Evolutionary conservation across 116 monocot species (phyloP).

Genomic region (Iris pallida): DNA sequence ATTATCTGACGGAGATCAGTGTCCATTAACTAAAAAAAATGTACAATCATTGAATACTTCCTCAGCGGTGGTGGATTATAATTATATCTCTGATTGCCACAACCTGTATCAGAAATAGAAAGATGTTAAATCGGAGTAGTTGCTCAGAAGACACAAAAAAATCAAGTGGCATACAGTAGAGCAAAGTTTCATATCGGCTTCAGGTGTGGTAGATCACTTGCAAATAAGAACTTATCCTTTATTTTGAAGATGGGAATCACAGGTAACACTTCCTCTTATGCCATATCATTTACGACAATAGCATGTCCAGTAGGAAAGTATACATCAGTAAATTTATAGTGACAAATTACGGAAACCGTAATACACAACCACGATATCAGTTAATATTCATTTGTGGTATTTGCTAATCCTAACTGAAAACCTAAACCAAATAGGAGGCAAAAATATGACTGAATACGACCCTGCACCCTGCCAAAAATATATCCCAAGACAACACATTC

Average conservation of each 20-base stretch:
- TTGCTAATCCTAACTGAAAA: too few relatives aligned
- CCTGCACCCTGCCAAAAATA: too few relatives aligned
- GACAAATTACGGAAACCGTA: too few relatives aligned
- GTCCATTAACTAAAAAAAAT: conserved; percentile 29
- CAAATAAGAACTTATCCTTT: not conserved
- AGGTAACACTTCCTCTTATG: not conserved
- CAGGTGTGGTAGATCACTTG: not conserved
- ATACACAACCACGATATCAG: too few relatives aligned
- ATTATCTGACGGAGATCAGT: conserved; percentile 34
- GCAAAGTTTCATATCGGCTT: not conserved
- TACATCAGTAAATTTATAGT: too few relatives aligned
- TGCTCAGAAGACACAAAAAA: not conserved
- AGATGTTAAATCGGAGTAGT: not conserved
- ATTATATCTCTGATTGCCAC: conserved; percentile 34
- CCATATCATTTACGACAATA: too few relatives aligned
- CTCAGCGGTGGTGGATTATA: conserved; percentile 16
- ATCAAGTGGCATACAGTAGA: not conserved
- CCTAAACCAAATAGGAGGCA: too few relatives aligned
- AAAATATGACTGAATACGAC: too few relatives aligned
- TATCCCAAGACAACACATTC: too few relatives aligned
- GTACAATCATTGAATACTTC: conserved; percentile 23
- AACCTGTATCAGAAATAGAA: conserved; percentile 12
- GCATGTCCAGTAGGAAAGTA: too few relatives aligned
- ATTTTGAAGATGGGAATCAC: not conserved
- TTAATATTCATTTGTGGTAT: too few relatives aligned